Evolutionary conservation across 768 basidiomycete species (phyloP).

Genomic region (Auricularia sp.): DNA sequence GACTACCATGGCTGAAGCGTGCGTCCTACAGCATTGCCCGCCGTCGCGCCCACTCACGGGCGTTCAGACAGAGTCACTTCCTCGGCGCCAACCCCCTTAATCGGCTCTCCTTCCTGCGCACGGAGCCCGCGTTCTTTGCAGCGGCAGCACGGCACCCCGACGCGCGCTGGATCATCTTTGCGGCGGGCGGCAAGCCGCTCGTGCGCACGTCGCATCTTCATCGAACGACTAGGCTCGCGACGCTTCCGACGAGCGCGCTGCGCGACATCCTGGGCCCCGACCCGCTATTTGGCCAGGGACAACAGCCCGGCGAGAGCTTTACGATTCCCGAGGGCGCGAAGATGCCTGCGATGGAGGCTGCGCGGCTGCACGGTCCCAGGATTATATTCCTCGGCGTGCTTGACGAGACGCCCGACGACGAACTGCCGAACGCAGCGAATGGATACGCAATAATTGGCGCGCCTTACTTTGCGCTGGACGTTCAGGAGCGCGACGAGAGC

Average conservation of each 20-base stretch:
- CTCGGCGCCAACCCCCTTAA: slow-evolving; percentile 61
- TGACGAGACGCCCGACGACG: slow-evolving; percentile 31
- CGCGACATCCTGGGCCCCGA: slow-evolving; percentile 51
- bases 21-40: neutral
- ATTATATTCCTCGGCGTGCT: slow-evolving; percentile 75
- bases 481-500: slow-evolving; percentile 33
- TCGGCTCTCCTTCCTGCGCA: slow-evolving; percentile 71
- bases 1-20: neutral
- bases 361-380: slow-evolving; percentile 45
- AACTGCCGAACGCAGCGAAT: slow-evolving; percentile 43
- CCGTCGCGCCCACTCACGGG: neutral
- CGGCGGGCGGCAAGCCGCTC: slow-evolving; percentile 54
- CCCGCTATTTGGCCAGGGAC: slow-evolving; percentile 64
- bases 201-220: slow-evolving; percentile 26
- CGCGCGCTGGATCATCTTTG: slow-evolving; percentile 73
- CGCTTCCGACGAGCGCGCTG: slow-evolving; percentile 53
- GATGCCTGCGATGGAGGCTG: slow-evolving; percentile 36
- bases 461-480: slow-evolving; percentile 78
- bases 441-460: slow-evolving; percentile 61
- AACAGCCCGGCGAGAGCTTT: slow-evolving; percentile 28
- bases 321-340: slow-evolving; percentile 12
- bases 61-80: slow-evolving; percentile 36
- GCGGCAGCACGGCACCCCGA: slow-evolving; percentile 46
- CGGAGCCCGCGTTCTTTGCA: slow-evolving; percentile 68
- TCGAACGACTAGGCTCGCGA: slow-evolving; percentile 30